These are phyloP conservation scores for Acorus calamus DNA, from an alignment of 106 monocot species.

Conservation along the genomic window DNA sequence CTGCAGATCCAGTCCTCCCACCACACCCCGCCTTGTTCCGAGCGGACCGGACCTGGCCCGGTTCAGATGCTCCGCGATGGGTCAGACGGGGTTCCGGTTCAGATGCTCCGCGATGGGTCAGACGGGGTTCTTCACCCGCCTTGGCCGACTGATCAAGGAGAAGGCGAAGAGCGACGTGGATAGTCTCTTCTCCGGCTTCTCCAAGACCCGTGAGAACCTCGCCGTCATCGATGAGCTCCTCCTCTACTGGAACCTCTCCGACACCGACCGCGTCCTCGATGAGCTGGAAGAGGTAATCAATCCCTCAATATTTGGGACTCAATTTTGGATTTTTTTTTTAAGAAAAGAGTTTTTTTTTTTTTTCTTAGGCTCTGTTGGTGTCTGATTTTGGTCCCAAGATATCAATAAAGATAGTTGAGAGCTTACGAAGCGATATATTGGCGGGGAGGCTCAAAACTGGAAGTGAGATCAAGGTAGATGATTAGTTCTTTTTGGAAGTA, in stretches of 20 bases:
- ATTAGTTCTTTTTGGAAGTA: too few relatives aligned
- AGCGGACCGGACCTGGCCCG: conserved; percentile 2
- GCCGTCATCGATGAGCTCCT: conserved; percentile 94
- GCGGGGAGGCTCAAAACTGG: conserved; percentile 89
- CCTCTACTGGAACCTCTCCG: conserved; percentile 89
- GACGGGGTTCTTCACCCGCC: conserved; percentile 74
- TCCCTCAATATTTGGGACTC: neutral
- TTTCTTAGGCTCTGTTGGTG: conserved; percentile 58
- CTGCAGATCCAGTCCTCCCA: neutral
- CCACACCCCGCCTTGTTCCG: neutral
- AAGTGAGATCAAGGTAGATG: conserved; percentile 63
- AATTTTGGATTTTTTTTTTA: neutral
- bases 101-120: conserved; percentile 46
- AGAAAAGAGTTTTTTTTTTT: neutral
- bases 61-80: conserved; percentile 44
- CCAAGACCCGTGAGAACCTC: conserved; percentile 81
- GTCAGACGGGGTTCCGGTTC: too few relatives aligned
- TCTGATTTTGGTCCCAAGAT: conserved; percentile 93
- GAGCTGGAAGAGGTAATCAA: conserved; percentile 79
- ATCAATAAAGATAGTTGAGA: conserved; percentile 83
- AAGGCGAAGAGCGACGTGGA: conserved; percentile 97
- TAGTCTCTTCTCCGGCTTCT: conserved; percentile 87
- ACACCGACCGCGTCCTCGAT: conserved; percentile 84
- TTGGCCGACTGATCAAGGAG: conserved; percentile 83
- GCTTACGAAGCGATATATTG: conserved; percentile 53